These are phyloP conservation scores for Graphilbum ipis-grandicollis DNA, from an alignment of 2,329 filamentous ascomycete species.

Conservation along the genomic window DNA sequence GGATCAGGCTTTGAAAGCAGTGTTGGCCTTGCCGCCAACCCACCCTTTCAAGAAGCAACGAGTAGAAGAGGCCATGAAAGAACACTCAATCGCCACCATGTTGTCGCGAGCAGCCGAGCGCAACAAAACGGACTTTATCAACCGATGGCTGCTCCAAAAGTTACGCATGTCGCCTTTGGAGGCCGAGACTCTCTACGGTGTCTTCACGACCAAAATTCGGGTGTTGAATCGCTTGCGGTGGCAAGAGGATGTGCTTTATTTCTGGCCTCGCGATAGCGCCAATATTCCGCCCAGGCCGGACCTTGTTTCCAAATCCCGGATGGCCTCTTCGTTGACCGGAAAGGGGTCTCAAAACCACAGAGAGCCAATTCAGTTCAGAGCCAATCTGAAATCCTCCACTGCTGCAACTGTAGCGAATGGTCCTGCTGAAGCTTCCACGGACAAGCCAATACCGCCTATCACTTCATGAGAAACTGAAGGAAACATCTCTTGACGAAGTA, in stretches of 20 bases:
- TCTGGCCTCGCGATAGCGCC: conserved; percentile 20
- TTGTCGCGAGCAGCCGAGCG: conserved; percentile 18
- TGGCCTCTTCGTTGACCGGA: no score
- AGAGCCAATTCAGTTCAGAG: no score
- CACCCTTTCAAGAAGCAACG: conserved; percentile 16
- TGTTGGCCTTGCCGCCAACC: conserved; percentile 18
- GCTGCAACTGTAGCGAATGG: no score
- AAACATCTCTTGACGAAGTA: no score
- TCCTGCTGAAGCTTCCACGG: no score
- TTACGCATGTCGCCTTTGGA: conserved; percentile 28
- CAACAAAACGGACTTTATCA: conserved; percentile 27
- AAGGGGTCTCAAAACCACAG: no score
- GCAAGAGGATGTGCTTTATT: conserved; percentile 23
- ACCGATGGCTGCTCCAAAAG: conserved; percentile 34
- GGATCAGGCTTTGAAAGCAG: conserved; percentile 21
- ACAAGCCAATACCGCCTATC: no score
- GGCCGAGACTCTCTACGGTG: conserved; percentile 23
- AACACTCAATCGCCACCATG: conserved; percentile 28
- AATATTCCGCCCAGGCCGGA: neutral
- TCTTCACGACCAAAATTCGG: conserved; percentile 15
- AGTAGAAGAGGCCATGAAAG: conserved; percentile 26
- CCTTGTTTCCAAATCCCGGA: no score
- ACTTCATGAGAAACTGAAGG: no score
- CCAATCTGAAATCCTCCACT: no score
- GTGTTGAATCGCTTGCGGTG: conserved; percentile 19